Base-by-base conservation (phyloP, 2,329 filamentous ascomycete species). In the Neofusicoccum ribis region DNA sequence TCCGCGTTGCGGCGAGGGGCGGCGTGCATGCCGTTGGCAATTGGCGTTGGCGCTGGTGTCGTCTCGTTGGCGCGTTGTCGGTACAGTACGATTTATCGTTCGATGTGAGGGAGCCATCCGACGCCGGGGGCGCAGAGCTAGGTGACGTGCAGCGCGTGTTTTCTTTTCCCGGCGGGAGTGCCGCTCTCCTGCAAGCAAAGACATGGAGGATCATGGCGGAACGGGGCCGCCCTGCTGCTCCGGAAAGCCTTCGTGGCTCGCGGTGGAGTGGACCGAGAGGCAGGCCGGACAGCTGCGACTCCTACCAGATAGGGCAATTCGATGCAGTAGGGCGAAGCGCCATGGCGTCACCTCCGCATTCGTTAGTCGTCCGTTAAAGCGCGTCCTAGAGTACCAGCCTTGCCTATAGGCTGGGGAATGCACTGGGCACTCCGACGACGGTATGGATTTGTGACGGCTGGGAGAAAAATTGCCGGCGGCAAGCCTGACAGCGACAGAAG, bases 321-420 rank as follows among this genome's bases (percentile, higher is more conserved):
- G 11, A 23, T 23, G 39, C 39, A 17, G 39, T 11, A 34, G 37
- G 23, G 8, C n/a, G 27, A 46, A 9, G 43, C 41, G 56, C 41
- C 56, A 60, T 60, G 56, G 56, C 56, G 56, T 60, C 56, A 60
- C 56, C 36, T 60, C 31, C 56, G 41, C 41, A 44, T 44, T 23
- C 39, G 36, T 27, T 58, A 14, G 54, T 5, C 39, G 23, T 23
- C 23, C 23, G 23, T 23, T 23, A 23, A 23, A 23, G 23, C 23
- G 23, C 23, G 3, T 23, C 23, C 23, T 23, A 23, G 27, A 31
- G 54, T n/a, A 43, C 23, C 17, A 31, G 23, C 36, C 37, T 8
- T 11, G 27, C 17, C 31, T 54, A 34, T 34, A 31, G 27, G 27
- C 5, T 31, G 27, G 27, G 27, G 5, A 1, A 31, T 31, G 27